These are phyloP conservation scores for Exserohilum turcica DNA, from an alignment of 2,329 filamentous ascomycete genomes.

Conservation along the genomic window DNA sequence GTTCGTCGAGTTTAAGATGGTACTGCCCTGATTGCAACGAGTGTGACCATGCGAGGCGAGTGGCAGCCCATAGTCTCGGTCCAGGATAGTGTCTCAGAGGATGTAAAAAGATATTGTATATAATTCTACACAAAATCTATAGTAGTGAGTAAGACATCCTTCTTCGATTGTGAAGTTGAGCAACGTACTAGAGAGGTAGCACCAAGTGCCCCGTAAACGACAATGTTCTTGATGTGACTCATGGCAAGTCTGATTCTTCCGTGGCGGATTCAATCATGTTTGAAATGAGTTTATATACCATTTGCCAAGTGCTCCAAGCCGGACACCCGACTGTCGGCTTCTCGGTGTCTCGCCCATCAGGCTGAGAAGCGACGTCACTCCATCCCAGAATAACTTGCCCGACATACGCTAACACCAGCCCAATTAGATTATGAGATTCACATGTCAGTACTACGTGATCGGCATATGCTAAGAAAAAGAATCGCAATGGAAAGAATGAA, in stretches of 20 bases:
- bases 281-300: background rate
- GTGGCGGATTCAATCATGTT: background rate
- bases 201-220: background rate
- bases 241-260: background rate
- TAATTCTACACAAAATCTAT: background rate
- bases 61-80: slow-evolving; percentile 29
- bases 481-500: background rate
- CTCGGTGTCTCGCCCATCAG: slow-evolving; percentile 5
- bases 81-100: slow-evolving; percentile 21
- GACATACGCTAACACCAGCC: background rate
- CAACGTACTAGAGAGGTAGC: background rate
- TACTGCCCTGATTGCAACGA: slow-evolving; percentile 22
- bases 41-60: slow-evolving; percentile 43
- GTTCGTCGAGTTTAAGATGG: slow-evolving; percentile 11
- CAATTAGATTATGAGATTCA: background rate
- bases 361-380: background rate
- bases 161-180: background rate
- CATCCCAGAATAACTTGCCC: background rate
- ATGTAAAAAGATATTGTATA: slow-evolving; percentile 27
- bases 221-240: background rate
- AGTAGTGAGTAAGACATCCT: background rate
- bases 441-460: too few relatives aligned
- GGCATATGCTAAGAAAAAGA: too few relatives aligned
- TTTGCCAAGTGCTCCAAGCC: background rate
- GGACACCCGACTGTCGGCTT: background rate